Conservation (phyloP, 768 basidiomycete species). For the Phlebiopsis gigantea region DNA sequence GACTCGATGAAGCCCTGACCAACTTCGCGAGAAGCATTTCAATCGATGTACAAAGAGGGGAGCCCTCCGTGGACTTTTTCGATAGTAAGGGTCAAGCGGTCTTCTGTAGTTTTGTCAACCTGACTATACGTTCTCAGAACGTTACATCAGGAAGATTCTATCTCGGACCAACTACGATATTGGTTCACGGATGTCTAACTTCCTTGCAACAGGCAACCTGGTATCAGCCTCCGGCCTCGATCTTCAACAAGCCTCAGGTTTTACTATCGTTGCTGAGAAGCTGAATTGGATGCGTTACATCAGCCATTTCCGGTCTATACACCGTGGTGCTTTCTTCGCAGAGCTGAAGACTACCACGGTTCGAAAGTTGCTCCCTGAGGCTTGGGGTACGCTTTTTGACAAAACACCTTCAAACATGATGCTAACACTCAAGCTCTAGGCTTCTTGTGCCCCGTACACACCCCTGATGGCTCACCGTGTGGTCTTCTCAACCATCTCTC, state of each 20-base stretch:
- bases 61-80: conserved; percentile 75
- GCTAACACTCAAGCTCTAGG: conserved; percentile 31
- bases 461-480: conserved; percentile 96
- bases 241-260: conserved; percentile 96
- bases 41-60: conserved; percentile 71
- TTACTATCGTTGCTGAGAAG: conserved; percentile 98
- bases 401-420: conserved; percentile 29
- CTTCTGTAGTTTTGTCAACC: not conserved
- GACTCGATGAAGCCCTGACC: conserved; percentile 84
- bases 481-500: conserved; percentile 97
- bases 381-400: conserved; percentile 71
- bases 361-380: conserved; percentile 92
- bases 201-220: conserved; percentile 95
- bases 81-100: conserved; percentile 54
- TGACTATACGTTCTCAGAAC: conserved; percentile 40
- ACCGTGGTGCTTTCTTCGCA: conserved; percentile 98
- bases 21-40: conserved; percentile 64
- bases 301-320: conserved; percentile 96
- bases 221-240: conserved; percentile 94
- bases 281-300: conserved; percentile 98
- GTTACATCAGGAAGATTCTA: conserved; percentile 74
- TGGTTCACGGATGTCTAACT: conserved; percentile 84
- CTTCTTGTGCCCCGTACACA: conserved; percentile 97
- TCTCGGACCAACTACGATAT: conserved; percentile 86
- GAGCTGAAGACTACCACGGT: conserved; percentile 98